Percentiles rank a stretch among this genome's conserved stretches.
phyloP scores from a whole-genome alignment of 495 filamentous ascomycete species.

The Penicillium soppii region DNA sequence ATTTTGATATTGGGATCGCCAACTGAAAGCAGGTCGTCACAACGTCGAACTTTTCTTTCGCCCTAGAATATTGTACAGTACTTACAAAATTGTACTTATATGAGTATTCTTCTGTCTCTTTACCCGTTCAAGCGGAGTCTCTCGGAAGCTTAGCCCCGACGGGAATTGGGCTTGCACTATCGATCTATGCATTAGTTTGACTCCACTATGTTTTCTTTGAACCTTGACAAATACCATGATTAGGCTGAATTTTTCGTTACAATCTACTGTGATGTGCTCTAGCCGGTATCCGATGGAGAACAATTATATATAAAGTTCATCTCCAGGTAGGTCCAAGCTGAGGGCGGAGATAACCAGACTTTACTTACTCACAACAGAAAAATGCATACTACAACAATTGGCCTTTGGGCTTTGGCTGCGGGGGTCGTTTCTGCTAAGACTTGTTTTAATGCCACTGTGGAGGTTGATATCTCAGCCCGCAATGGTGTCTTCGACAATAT shows the following conservation, averaged over 20 bases:
- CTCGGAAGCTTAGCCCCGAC: not conserved
- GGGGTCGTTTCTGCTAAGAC: conserved; percentile 22
- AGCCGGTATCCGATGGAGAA: not conserved
- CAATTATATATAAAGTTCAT: not conserved
- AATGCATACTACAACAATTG: conserved; percentile 9
- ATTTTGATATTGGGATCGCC: not conserved
- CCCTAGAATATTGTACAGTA: too few relatives aligned
- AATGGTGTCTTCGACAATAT: conserved; percentile 36
- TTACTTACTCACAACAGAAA: not conserved
- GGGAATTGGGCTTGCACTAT: conserved; percentile 2
- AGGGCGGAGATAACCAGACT: not conserved
- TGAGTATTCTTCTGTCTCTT: not conserved
- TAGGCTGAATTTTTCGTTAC: not conserved
- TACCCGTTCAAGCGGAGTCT: not conserved
- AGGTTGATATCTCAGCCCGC: conserved; percentile 32
- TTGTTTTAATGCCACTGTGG: conserved; percentile 39
- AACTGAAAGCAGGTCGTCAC: not conserved
- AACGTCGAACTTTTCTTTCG: not conserved
- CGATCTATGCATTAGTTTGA: conserved; percentile 4
- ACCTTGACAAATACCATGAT: conserved; percentile 3
- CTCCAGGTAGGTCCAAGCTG: not conserved
- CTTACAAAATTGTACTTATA: not conserved
- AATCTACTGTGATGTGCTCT: not conserved
- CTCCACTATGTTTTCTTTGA: not conserved
- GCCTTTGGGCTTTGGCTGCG: conserved; percentile 3